Conservation (phyloP, 371 early-diverging fungal species). For the Zopfochytrium polystomum region DNA sequence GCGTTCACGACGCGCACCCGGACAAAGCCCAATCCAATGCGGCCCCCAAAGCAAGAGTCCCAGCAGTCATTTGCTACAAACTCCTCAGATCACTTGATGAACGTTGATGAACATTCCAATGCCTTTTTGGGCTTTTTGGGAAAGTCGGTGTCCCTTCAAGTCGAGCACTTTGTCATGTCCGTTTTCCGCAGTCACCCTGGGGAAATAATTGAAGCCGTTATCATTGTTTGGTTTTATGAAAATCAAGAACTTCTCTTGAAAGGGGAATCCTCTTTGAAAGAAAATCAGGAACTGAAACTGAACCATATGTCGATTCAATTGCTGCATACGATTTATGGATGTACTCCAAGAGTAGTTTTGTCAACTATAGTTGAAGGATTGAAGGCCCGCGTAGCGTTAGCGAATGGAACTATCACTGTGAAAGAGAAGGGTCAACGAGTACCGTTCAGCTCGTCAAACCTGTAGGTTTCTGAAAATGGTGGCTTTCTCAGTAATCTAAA, state of each 20-base stretch:
- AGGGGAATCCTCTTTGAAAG: constrained; percentile 1
- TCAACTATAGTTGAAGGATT: constrained; percentile 20
- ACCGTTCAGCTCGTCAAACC: constrained; percentile 1
- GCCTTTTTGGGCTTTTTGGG: too few relatives aligned
- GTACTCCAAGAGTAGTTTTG: constrained; percentile 11
- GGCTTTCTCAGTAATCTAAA: background rate
- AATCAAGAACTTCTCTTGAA: background rate
- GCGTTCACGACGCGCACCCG: too few relatives aligned
- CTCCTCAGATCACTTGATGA: too few relatives aligned
- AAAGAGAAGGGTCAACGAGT: constrained; percentile 14
- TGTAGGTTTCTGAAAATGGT: constrained; percentile 17
- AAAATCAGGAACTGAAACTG: constrained; percentile 31
- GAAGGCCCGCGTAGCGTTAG: constrained; percentile 6
- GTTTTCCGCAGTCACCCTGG: constrained; percentile 56
- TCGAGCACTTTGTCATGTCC: too few relatives aligned
- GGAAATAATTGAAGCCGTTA: constrained; percentile 61
- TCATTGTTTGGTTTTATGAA: constrained; percentile 57
- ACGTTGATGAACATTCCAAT: too few relatives aligned
- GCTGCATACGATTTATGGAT: constrained; percentile 27
- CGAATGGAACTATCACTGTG: constrained; percentile 2
- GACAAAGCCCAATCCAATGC: too few relatives aligned
- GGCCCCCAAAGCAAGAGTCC: too few relatives aligned
- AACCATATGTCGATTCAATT: too few relatives aligned
- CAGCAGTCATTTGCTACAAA: too few relatives aligned
- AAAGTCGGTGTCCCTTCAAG: too few relatives aligned